These are phyloP conservation scores for Ustilago loliicola DNA, from an alignment of 1,284 basidiomycete genomes.

Conservation along the genomic window DNA sequence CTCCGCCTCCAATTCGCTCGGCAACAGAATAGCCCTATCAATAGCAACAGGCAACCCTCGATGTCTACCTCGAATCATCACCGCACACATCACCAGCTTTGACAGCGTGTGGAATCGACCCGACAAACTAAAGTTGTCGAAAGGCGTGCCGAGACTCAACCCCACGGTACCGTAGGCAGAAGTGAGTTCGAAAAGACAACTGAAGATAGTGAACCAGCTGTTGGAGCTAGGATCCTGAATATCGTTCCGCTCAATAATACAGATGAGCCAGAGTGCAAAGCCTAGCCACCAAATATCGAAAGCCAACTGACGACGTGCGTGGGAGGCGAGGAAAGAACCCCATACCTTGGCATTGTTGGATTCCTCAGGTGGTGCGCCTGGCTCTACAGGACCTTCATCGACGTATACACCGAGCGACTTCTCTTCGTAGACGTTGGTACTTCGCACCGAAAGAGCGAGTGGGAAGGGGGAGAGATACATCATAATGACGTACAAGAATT, in stretches of 20 bases:
- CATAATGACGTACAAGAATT: slow-evolving; percentile 80
- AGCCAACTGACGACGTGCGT: slow-evolving; percentile 86
- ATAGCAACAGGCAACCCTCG: slow-evolving; percentile 83
- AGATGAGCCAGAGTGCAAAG: slow-evolving; percentile 69
- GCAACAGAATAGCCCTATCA: slow-evolving; percentile 78
- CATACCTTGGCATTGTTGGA: slow-evolving; percentile 74
- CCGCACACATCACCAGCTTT: slow-evolving; percentile 81
- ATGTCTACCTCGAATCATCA: slow-evolving; percentile 94
- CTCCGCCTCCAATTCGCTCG: slow-evolving; percentile 65
- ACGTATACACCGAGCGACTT: slow-evolving; percentile 70
- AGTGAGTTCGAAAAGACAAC: slow-evolving; percentile 80
- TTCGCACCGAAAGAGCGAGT: slow-evolving; percentile 81
- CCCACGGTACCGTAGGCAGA: slow-evolving; percentile 76
- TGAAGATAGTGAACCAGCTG: slow-evolving; percentile 73
- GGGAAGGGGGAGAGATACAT: slow-evolving; percentile 76
- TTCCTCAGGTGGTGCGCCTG: slow-evolving; percentile 19
- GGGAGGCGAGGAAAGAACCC: slow-evolving; percentile 82
- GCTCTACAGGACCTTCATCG: slow-evolving; percentile 36
- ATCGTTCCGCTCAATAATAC: slow-evolving; percentile 66
- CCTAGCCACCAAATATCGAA: slow-evolving; percentile 74
- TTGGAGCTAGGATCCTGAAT: slow-evolving; percentile 58
- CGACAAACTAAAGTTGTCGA: slow-evolving; percentile 78
- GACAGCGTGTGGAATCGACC: slow-evolving; percentile 84
- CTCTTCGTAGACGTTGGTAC: slow-evolving; percentile 98
- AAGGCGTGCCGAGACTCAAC: slow-evolving; percentile 78